Evolutionary conservation across 306 rosid species (phyloP).

Genomic region (Corylus avellana): DNA sequence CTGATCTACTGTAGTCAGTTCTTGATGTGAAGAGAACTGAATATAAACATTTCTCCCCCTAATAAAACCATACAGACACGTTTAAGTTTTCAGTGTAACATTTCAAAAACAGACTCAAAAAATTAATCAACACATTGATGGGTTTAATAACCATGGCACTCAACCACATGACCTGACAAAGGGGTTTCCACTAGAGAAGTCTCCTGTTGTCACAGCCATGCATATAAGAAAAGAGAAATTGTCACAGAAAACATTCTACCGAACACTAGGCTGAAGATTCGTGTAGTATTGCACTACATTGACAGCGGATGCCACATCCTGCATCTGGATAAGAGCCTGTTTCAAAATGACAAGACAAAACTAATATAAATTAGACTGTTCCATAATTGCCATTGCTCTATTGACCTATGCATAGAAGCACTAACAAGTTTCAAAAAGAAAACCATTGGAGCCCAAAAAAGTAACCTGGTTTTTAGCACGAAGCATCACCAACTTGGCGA

Average conservation of each 20-base stretch:
- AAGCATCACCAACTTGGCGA: constrained; percentile 1
- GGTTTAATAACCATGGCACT: neutral
- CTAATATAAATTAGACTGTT: neutral
- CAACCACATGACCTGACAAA: constrained; percentile 1
- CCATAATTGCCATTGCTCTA: neutral
- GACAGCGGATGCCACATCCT: constrained; percentile 15
- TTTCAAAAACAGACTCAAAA: neutral
- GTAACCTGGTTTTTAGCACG: constrained; percentile 14
- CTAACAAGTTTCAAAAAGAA: neutral
- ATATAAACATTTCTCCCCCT: constrained; percentile 17
- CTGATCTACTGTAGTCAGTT: constrained; percentile 12
- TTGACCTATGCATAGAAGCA: neutral
- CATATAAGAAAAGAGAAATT: neutral
- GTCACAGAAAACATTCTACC: constrained; percentile 1
- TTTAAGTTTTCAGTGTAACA: neutral
- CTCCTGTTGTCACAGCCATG: neutral
- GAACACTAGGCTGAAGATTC: constrained; percentile 3
- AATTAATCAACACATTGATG: neutral
- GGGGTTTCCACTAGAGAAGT: neutral
- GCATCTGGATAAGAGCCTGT: constrained; percentile 18
- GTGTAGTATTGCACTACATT: constrained; percentile 15
- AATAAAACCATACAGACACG: neutral
- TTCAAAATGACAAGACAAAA: neutral
- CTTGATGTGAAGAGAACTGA: constrained; percentile 14
- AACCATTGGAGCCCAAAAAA: neutral